Conservation (phyloP, 176 grass and related monocot genomes). For the Bothriochloa decipiens region DNA sequence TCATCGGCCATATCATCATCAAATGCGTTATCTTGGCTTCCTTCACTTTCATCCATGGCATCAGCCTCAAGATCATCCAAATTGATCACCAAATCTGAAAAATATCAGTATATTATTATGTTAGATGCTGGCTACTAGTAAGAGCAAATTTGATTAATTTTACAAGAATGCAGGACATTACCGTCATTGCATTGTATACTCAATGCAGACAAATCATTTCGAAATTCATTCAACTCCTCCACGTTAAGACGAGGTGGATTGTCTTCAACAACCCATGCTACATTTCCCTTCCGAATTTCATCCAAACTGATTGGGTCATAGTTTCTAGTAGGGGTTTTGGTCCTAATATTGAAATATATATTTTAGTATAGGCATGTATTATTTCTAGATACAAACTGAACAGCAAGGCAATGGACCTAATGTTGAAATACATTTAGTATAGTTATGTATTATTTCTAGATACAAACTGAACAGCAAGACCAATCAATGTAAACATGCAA, state of each 20-base stretch:
- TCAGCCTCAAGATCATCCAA: background rate
- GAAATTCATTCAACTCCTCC: too few relatives aligned
- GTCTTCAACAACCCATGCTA: background rate
- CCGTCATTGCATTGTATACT: too few relatives aligned
- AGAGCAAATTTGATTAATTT: background rate
- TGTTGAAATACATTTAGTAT: background rate
- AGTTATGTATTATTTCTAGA: background rate
- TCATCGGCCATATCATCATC: background rate
- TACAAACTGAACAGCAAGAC: background rate
- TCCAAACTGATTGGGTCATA: constrained; percentile 25
- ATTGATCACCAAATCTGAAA: background rate
- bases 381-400: background rate
- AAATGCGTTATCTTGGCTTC: background rate
- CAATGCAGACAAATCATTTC: too few relatives aligned
- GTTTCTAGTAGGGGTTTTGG: background rate
- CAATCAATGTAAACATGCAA: background rate
- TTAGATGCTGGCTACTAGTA: background rate
- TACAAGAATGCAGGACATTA: background rate
- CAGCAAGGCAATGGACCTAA: background rate
- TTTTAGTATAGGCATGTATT: background rate
- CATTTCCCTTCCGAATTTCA: constrained; percentile 10
- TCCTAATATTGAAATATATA: background rate
- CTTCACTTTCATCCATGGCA: background rate
- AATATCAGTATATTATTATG: background rate
- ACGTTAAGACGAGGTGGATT: too few relatives aligned